A percentile compares a stretch with the other conserved stretches of the same genome.
phyloP scores from a whole-genome alignment of 2,329 filamentous ascomycete species.

The Aspergillus novofumigatus region DNA sequence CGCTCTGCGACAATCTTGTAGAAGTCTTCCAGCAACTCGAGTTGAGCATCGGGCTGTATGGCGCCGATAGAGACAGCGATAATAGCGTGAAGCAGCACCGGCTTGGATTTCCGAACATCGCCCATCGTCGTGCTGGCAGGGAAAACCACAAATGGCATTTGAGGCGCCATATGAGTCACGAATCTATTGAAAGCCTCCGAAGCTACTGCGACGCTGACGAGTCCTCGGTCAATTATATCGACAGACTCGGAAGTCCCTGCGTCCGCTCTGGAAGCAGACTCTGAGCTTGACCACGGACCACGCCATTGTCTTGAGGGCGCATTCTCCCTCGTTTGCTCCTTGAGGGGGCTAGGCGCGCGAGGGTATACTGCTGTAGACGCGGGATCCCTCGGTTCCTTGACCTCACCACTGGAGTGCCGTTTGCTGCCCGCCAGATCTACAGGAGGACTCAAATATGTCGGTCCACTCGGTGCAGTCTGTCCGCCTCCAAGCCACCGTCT shows the following conservation, averaged over 20 bases:
- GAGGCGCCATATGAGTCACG: conserved; percentile 49
- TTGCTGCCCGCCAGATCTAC: conserved; percentile 23
- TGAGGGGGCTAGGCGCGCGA: conserved; percentile 14
- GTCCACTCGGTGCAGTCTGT: conserved; percentile 5
- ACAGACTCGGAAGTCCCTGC: conserved; percentile 27
- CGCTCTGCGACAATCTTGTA: conserved; percentile 71
- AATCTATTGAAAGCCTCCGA: conserved; percentile 57
- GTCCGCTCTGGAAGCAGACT: conserved; percentile 13
- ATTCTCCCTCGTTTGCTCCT: conserved; percentile 16
- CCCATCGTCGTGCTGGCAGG: conserved; percentile 50
- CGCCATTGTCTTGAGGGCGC: conserved; percentile 18
- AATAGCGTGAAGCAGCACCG: conserved; percentile 57
- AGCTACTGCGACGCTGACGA: conserved; percentile 51
- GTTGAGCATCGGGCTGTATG: conserved; percentile 54
- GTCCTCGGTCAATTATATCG: conserved; percentile 47
- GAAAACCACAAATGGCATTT: conserved; percentile 58
- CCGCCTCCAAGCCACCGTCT: conserved; percentile 25
- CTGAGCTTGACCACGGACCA: conserved; percentile 13
- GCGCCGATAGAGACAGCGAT: conserved; percentile 51
- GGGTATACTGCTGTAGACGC: not conserved
- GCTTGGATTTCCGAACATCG: conserved; percentile 55
- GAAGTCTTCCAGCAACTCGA: conserved; percentile 62
- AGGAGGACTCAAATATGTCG: conserved; percentile 1
- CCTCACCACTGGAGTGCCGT: conserved; percentile 27
- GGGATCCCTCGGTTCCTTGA: conserved; percentile 17